phyloP scores from a whole-genome alignment of 805 yeast species.

The Hanseniaspora hatyaiensis region DNA sequence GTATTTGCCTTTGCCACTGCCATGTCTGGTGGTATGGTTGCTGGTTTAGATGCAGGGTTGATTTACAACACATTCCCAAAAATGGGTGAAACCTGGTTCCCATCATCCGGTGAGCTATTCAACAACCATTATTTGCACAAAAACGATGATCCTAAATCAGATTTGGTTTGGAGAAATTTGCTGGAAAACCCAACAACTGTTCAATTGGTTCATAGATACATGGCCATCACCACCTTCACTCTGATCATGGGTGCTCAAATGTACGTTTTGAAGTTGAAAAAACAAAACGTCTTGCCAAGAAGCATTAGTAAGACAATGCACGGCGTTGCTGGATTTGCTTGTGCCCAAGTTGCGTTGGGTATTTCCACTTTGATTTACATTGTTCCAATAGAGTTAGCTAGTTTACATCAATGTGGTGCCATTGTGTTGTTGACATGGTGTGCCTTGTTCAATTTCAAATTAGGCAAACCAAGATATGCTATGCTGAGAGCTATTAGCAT shows the following conservation, averaged over 20 bases:
- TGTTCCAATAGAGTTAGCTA: conserved; percentile 88
- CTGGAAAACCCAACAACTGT: conserved; percentile 94
- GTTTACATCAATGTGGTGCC: conserved; percentile 96
- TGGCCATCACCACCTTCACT: conserved; percentile 72
- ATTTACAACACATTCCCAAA: conserved; percentile 93
- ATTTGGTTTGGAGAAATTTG: conserved; percentile 80
- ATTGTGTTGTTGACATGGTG: conserved; percentile 73
- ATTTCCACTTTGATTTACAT: conserved; percentile 72
- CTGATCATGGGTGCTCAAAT: conserved; percentile 60
- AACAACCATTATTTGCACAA: conserved; percentile 60
- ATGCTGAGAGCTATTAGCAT: conserved; percentile 31
- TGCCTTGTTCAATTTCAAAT: conserved; percentile 46
- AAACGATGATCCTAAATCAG: conserved; percentile 44
- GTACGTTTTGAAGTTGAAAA: conserved; percentile 47
- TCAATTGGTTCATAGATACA: conserved; percentile 75
- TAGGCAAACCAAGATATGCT: conserved; percentile 46
- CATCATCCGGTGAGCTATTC: conserved; percentile 66
- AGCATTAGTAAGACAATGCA: conserved; percentile 47
- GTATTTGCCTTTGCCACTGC: conserved; percentile 76
- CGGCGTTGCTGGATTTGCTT: conserved; percentile 68
- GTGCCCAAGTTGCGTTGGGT: conserved; percentile 76
- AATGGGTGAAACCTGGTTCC: conserved; percentile 80
- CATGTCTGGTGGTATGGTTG: conserved; percentile 95
- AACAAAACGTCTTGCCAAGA: conserved; percentile 39
- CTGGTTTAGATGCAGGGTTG: conserved; percentile 95